Evolutionary conservation across 2,329 filamentous ascomycete genomes (phyloP).

Genomic region (Magnaporthiopsis rhizophila): DNA sequence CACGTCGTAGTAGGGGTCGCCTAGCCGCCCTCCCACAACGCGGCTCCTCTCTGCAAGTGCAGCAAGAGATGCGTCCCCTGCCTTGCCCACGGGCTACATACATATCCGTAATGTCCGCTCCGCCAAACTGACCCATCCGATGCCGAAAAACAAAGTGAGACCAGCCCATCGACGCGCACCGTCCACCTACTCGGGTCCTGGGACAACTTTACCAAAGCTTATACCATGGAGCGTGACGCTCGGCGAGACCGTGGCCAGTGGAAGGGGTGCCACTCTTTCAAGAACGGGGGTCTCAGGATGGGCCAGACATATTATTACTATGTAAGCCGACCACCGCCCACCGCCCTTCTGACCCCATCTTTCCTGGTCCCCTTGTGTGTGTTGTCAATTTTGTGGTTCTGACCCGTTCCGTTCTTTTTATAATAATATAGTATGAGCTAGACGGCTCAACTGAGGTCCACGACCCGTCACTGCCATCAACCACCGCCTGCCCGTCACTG

Average conservation of each 20-base stretch:
- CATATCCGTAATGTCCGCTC: neutral
- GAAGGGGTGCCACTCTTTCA: conserved; percentile 82
- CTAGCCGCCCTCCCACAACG: too few relatives aligned
- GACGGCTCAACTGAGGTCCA: conserved; percentile 70
- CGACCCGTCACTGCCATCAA: conserved; percentile 64
- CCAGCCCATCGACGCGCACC: conserved; percentile 47
- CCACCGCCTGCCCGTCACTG: conserved; percentile 73
- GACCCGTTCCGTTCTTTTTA: conserved; percentile 7
- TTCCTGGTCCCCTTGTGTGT: neutral
- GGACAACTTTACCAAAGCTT: conserved; percentile 81
- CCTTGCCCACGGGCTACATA: neutral
- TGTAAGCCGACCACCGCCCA: conserved; percentile 43
- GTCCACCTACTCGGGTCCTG: conserved; percentile 85
- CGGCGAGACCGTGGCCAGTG: conserved; percentile 69
- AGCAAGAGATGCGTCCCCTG: neutral
- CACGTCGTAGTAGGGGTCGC: neutral
- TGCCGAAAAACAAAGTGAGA: conserved; percentile 2
- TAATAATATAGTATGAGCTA: conserved; percentile 61
- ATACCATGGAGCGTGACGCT: conserved; percentile 73
- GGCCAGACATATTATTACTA: conserved; percentile 94
- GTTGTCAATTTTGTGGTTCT: conserved; percentile 1
- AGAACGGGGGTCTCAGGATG: conserved; percentile 80
- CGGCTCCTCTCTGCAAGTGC: neutral
- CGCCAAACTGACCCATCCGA: conserved; percentile 3
- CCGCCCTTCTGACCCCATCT: conserved; percentile 14